phyloP scores from a whole-genome alignment of 2,329 filamentous ascomycete species.

The Metarhizium brunneum region DNA sequence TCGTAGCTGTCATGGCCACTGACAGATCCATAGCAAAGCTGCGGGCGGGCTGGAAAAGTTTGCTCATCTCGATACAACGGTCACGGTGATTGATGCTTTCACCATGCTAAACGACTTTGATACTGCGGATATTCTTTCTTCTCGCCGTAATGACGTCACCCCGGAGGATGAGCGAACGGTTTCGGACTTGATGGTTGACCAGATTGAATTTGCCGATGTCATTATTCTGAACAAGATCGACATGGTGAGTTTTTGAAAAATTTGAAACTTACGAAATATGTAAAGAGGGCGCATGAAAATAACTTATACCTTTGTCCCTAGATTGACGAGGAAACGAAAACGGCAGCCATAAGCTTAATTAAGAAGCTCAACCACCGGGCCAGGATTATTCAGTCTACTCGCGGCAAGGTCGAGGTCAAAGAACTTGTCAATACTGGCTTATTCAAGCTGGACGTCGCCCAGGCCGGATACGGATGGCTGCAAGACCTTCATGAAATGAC shows the following conservation, averaged over 20 bases:
- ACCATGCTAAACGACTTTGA: constrained; percentile 65
- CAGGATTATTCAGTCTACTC: constrained; percentile 52
- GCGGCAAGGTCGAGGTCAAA: constrained; percentile 49
- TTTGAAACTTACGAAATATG: no score
- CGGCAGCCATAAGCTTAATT: constrained; percentile 42
- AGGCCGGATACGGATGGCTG: constrained; percentile 60
- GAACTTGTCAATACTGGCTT: constrained; percentile 56
- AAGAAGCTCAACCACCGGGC: constrained; percentile 57
- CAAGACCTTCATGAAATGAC: constrained; percentile 62
- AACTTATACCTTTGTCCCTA: constrained; percentile 5
- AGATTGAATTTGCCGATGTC: constrained; percentile 70
- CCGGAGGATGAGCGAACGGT: constrained; percentile 65
- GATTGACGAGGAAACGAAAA: constrained; percentile 30
- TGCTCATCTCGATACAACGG: constrained; percentile 59
- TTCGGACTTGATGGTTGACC: constrained; percentile 66
- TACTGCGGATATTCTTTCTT: constrained; percentile 57
- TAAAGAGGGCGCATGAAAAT: neutral
- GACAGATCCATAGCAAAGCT: constrained; percentile 26
- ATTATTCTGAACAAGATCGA: constrained; percentile 64
- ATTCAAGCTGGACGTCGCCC: constrained; percentile 56
- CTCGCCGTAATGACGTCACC: constrained; percentile 51
- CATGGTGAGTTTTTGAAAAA: constrained; percentile 31
- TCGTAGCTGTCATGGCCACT: neutral
- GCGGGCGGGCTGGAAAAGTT: constrained; percentile 58
- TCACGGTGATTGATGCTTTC: constrained; percentile 65